Percentiles rank a stretch among this genome's conserved stretches.
Evolutionary conservation across 805 yeast genomes (phyloP).

Genomic region (Metschnikowia amazonensis): DNA sequence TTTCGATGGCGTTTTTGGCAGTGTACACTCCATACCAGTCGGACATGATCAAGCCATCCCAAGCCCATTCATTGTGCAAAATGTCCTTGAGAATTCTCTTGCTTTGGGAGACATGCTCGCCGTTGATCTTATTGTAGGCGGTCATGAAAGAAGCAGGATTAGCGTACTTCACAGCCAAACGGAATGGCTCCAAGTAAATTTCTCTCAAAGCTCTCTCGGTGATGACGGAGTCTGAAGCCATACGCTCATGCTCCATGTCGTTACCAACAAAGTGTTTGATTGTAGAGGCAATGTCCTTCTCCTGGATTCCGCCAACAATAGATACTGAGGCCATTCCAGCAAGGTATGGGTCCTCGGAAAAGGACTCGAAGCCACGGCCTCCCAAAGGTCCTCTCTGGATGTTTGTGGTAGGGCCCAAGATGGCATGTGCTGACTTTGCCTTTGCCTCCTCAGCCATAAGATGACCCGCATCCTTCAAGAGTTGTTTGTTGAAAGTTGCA

Average conservation of each 20-base stretch:
- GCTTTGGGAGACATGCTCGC: conserved; percentile 28
- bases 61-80: conserved; percentile 29
- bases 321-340: conserved; percentile 26
- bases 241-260: conserved; percentile 32
- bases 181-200: conserved; percentile 32
- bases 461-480: conserved; percentile 27
- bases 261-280: conserved; percentile 33
- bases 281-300: conserved; percentile 28
- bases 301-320: conserved; percentile 29
- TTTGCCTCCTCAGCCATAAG: conserved; percentile 33
- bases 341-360: conserved; percentile 32
- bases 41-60: conserved; percentile 33
- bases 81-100: conserved; percentile 22
- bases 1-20: conserved; percentile 23
- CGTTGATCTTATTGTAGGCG: conserved; percentile 30
- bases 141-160: conserved; percentile 31
- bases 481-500: conserved; percentile 27
- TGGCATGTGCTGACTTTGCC: conserved; percentile 28
- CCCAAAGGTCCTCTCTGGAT: conserved; percentile 34
- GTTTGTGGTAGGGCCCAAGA: conserved; percentile 32
- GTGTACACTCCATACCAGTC: conserved; percentile 35
- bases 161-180: conserved; percentile 30
- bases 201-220: conserved; percentile 32
- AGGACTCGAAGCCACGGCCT: conserved; percentile 34
- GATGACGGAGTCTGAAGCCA: conserved; percentile 26